phyloP scores from a whole-genome alignment of 2,329 filamentous ascomycete genomes.

The Dothideomycetes sp. region DNA sequence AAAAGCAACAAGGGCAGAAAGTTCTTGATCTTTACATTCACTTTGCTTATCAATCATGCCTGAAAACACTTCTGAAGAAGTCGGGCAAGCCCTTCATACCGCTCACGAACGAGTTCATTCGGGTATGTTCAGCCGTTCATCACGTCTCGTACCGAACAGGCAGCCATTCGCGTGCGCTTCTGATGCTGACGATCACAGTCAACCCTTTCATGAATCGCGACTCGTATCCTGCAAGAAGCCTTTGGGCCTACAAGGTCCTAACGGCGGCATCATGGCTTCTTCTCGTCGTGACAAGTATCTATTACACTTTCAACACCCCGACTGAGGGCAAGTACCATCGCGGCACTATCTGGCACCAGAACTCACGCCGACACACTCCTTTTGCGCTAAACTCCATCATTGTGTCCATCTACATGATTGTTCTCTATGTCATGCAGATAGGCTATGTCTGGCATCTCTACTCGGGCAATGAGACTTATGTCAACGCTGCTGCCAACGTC shows the following conservation, averaged over 20 bases:
- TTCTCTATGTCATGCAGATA: constrained; percentile 65
- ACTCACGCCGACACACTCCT: constrained; percentile 55
- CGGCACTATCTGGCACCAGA: constrained; percentile 66
- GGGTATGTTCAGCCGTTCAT: constrained; percentile 1
- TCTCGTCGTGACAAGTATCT: constrained; percentile 61
- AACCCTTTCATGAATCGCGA: constrained; percentile 71
- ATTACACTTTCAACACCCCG: constrained; percentile 61
- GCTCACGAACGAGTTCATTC: constrained; percentile 8
- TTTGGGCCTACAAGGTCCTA: constrained; percentile 67
- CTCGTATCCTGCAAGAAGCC: constrained; percentile 49
- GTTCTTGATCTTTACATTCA: too few relatives aligned
- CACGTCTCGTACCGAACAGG: background rate
- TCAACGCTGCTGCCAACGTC: constrained; percentile 64
- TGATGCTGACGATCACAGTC: constrained; percentile 35
- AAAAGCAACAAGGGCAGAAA: too few relatives aligned
- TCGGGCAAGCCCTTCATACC: constrained; percentile 1
- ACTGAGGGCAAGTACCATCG: constrained; percentile 48
- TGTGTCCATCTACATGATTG: constrained; percentile 66
- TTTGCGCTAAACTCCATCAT: constrained; percentile 63
- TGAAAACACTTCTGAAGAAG: constrained; percentile 6
- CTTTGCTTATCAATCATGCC: constrained; percentile 1
- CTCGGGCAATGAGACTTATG: constrained; percentile 51
- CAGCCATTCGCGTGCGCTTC: background rate
- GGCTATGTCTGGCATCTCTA: constrained; percentile 72
- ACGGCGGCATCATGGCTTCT: constrained; percentile 67